Base-by-base conservation (phyloP, 2,329 filamentous ascomycete genomes). In the Fragosphaeria purpurea region DNA sequence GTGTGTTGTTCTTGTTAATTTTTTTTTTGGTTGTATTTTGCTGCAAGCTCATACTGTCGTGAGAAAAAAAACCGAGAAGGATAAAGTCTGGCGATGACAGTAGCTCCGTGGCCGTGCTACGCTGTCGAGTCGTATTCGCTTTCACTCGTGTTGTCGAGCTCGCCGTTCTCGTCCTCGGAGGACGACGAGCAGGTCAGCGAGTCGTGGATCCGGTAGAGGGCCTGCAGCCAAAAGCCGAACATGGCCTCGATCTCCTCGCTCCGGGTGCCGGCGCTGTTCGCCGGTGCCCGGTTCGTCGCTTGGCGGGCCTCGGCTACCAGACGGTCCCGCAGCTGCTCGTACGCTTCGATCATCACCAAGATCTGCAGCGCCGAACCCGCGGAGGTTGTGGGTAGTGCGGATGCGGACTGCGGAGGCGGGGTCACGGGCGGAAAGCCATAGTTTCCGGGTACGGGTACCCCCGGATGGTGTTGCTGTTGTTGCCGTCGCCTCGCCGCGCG, bases 261-360 rank as follows among this genome's bases (percentile, higher is more conserved):
- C 50, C 66, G 62, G 30, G 59, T 63, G 31, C 60, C 61, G 4
- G 50, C 40, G 22, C 11, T 12, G 6, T 4, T 7, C 9, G 22
- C 32, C n/a, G 2, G 30, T 6, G 11, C 12, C 5, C 11, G 13
- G 11, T 8, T 4, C 22, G 4, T 42, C 31, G 43, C 55, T n/a
- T 61, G 48, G 12, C 57, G 60, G 7, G 46, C 40, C 11, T 57
- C 56, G 2, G 60, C 63, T 1, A 63, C 57, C 0, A 79, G 59
- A 56, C 70, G 68, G 42, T 77, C 71, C 12, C 73, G 66, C 51
- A 80, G 61, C 52, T 67, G 67, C 65, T 79, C 75, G 57, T 79
- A 79, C 3, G 76, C 75, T 56, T 79, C 76, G 47, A 79, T 79
- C 76, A 79, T 79, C 42, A 75, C 67, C 70, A 72, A 73, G 13